Percentiles rank a stretch among this genome's conserved stretches.
These are phyloP conservation scores for Blepharisma undulans DNA, from an alignment of 169 alveolate species.

Conservation along the genomic window DNA sequence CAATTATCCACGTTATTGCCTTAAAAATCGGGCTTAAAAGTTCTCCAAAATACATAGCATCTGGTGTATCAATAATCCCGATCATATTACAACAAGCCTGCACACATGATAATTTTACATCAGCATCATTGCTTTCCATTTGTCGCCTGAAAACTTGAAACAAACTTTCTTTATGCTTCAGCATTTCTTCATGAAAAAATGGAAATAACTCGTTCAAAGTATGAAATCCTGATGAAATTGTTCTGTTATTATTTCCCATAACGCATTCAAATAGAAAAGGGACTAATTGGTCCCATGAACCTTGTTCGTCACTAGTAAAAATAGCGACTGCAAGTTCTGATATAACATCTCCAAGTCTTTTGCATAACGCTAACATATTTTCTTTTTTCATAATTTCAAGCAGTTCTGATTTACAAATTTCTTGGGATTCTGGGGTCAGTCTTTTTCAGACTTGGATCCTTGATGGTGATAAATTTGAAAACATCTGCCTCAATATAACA, in stretches of 20 bases:
- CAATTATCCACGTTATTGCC: conserved; percentile 60
- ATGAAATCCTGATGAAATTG: conserved; percentile 1
- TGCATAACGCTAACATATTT: not conserved
- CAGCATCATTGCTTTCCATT: conserved; percentile 41
- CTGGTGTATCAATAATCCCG: conserved; percentile 56
- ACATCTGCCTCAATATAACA: conserved; percentile 24
- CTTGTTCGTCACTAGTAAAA: not conserved
- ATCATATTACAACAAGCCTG: conserved; percentile 66
- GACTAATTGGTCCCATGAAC: not conserved
- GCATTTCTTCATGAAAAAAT: conserved; percentile 14
- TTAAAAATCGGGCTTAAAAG: conserved; percentile 58
- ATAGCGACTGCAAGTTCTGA: conserved; percentile 14
- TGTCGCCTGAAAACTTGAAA: conserved; percentile 5
- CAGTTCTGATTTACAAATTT: not conserved
- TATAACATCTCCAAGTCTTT: conserved; percentile 26
- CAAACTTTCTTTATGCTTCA: conserved; percentile 11
- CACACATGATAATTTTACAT: conserved; percentile 49
- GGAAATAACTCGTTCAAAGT: not conserved
- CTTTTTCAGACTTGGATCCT: conserved; percentile 22
- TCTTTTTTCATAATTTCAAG: not conserved
- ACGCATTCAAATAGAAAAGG: not conserved
- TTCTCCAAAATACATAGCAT: conserved; percentile 55
- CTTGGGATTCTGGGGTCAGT: not conserved
- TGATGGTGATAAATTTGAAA: not conserved
- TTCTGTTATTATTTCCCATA: not conserved